These are phyloP conservation scores for Aspergillus novoparasiticus DNA, from an alignment of 2,329 filamentous ascomycete genomes.

Conservation along the genomic window DNA sequence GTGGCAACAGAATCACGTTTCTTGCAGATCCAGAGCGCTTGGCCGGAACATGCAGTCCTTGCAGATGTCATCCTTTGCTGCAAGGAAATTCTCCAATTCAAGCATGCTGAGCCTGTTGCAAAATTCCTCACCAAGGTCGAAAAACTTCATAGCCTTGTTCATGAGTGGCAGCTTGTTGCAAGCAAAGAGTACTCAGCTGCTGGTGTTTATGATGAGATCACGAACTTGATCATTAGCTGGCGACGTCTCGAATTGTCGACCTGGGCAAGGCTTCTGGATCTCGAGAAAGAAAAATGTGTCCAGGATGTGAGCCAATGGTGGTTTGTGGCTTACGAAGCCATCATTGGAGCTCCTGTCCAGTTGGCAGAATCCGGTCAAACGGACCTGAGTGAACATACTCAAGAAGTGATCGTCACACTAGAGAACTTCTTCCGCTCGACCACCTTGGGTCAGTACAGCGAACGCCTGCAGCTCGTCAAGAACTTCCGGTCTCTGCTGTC, in stretches of 20 bases:
- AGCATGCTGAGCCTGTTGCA: conserved; percentile 80
- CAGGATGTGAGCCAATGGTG: conserved; percentile 88
- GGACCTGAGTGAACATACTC: conserved; percentile 65
- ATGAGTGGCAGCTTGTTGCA: conserved; percentile 95
- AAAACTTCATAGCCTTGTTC: conserved; percentile 78
- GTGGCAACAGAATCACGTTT: conserved; percentile 73
- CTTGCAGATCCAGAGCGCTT: conserved; percentile 63
- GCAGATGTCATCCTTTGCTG: conserved; percentile 76
- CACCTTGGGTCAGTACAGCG: conserved; percentile 76
- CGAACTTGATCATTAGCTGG: conserved; percentile 82
- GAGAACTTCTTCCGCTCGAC: conserved; percentile 78
- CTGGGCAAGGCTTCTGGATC: conserved; percentile 85
- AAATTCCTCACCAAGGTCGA: conserved; percentile 85
- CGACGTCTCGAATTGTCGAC: conserved; percentile 86
- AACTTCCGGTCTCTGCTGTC: conserved; percentile 66
- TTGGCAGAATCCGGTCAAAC: conserved; percentile 62
- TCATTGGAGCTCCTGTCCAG: conserved; percentile 73
- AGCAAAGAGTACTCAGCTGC: conserved; percentile 75
- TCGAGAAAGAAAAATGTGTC: conserved; percentile 74
- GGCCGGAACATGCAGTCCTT: conserved; percentile 77
- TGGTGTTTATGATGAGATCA: conserved; percentile 74
- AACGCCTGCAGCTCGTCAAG: conserved; percentile 70
- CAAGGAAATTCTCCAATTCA: conserved; percentile 72
- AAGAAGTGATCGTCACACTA: conserved; percentile 72
- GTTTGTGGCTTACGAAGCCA: conserved; percentile 91